These are phyloP conservation scores for Xylaria hypoxylon DNA, from an alignment of 2,329 filamentous ascomycete species.

Conservation along the genomic window DNA sequence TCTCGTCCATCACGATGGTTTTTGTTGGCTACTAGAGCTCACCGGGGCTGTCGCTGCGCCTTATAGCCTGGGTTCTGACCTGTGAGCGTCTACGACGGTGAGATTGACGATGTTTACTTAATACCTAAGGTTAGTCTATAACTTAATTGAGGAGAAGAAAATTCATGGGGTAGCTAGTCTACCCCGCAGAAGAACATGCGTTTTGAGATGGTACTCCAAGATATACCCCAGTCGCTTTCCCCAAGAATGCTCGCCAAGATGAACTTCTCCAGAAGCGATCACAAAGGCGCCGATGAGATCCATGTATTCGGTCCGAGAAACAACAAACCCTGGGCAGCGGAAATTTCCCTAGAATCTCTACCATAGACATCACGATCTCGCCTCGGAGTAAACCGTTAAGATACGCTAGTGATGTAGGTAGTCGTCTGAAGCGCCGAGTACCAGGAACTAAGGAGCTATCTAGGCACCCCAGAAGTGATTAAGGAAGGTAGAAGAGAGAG, in stretches of 20 bases:
- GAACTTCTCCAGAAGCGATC: conserved; percentile 20
- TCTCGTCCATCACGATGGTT: neutral
- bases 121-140: neutral
- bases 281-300: conserved; percentile 22
- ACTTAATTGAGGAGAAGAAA: neutral
- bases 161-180: conserved; percentile 34
- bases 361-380: conserved; percentile 1
- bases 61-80: neutral
- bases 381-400: neutral
- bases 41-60: neutral
- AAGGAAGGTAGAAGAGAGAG: conserved; percentile 14
- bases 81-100: neutral
- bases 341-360: neutral
- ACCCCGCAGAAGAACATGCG: conserved; percentile 32
- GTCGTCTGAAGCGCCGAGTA: conserved; percentile 16
- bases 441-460: conserved; percentile 3
- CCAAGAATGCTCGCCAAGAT: conserved; percentile 28
- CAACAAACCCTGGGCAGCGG: conserved; percentile 1
- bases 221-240: conserved; percentile 24
- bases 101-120: conserved; percentile 6
- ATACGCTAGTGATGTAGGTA: conserved; percentile 20
- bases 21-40: neutral
- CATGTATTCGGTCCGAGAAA: conserved; percentile 38
- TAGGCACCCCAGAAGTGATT: neutral
- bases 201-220: conserved; percentile 1